Percentiles rank a stretch among this genome's conserved stretches.
Evolutionary conservation across 2,329 filamentous ascomycete genomes (phyloP).

Genomic region (Phyllosticta citriasiana): DNA sequence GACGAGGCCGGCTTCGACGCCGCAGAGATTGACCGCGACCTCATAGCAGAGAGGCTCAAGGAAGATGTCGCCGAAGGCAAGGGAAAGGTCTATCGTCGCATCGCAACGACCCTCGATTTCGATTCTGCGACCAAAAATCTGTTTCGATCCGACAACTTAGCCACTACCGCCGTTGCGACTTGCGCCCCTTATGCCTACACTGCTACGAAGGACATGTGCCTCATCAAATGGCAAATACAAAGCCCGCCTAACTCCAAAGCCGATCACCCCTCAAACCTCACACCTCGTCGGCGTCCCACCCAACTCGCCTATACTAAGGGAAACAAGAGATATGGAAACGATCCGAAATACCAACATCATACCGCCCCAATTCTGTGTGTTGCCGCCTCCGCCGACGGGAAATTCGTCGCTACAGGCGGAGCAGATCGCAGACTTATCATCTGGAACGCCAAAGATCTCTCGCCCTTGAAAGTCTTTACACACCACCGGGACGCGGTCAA

Average conservation of each 20-base stretch:
- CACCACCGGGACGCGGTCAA: conserved; percentile 86
- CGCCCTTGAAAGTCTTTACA: conserved; percentile 72
- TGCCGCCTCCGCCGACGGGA: conserved; percentile 79
- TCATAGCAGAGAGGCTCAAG: conserved; percentile 81
- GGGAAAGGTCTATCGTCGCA: conserved; percentile 74
- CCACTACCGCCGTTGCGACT: conserved; percentile 70
- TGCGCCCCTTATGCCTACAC: conserved; percentile 79
- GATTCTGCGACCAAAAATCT: conserved; percentile 55
- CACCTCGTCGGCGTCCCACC: conserved; percentile 54
- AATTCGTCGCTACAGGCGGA: conserved; percentile 84
- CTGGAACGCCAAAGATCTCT: conserved; percentile 73
- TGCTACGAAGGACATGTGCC: conserved; percentile 69
- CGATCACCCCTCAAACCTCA: conserved; percentile 23
- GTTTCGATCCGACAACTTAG: conserved; percentile 69
- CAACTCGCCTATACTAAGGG: conserved; percentile 55
- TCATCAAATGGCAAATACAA: conserved; percentile 88
- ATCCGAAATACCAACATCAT: conserved; percentile 59
- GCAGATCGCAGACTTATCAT: conserved; percentile 76
- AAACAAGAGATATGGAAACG: conserved; percentile 47
- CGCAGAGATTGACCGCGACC: conserved; percentile 81
- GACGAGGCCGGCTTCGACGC: conserved; percentile 86
- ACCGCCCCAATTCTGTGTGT: conserved; percentile 71
- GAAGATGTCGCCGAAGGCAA: conserved; percentile 90
- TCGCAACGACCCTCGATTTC: conserved; percentile 66
- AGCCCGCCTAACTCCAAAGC: conserved; percentile 38